Evolutionary conservation across 2,329 filamentous ascomycete genomes (phyloP), one percentile per base, ranked within the genome.

Genomic region (Zelopaecilomyces penicillatus): DNA sequence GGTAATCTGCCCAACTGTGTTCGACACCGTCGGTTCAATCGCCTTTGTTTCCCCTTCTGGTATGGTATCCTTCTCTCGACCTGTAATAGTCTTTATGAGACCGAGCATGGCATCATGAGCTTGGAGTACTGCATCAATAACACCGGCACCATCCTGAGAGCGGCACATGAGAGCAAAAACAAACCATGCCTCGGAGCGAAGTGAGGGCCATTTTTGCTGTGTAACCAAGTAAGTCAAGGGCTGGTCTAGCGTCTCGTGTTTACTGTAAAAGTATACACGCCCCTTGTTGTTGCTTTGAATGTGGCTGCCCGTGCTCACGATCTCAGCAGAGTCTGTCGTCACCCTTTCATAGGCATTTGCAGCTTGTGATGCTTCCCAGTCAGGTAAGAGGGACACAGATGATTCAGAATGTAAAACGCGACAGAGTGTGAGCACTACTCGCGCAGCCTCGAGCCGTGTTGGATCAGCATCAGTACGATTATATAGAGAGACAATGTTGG

Each of bases 181-280:
- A 50, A 83, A 82, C 71, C 78, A 77, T 3, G 73, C 69, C 55
- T 83, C 80, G 34, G 76, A 79, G 12, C 75, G 69, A 3, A 83
- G 64, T 2, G 73, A 66, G 0, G 77, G 75, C 68, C 78, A 83
- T 50, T 77, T 80, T 3, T 60, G 63, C 54, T 83, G 79, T 2
- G 66, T 70, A 27, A 80, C 64, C 28, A 83, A 68, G 52, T 72
- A 76, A 1, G 67, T 56, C 5, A 83, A 64, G 0, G 70, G 63
- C 6, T 62, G 55, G 10, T 60, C 53, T 9, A 79, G 57, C 19
- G 63, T 37, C 2, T 39, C 49, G 54, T 79, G 73, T 27, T 57
- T 57, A 1, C 56, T 43, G 57, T 78, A 77, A 55, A 80, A 78
- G 6, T 50, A 47, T 6, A 50, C 55, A 5, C 62, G 57, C 28